A percentile compares a stretch with the other conserved stretches of the same genome.
These are phyloP conservation scores for Amanita muscaria DNA, from an alignment of 768 basidiomycete genomes.

Conservation along the genomic window DNA sequence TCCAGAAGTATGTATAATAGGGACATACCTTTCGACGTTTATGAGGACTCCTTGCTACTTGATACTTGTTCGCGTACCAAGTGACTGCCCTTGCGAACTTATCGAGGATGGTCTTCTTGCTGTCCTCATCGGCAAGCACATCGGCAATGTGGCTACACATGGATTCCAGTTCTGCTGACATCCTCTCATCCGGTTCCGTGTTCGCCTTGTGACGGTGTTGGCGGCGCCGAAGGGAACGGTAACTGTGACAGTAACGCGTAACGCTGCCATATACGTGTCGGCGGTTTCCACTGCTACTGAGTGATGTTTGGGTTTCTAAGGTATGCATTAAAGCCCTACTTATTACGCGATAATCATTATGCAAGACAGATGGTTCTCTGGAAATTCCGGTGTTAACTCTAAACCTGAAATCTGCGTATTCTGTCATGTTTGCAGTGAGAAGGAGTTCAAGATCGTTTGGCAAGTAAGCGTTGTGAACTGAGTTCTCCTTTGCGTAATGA, in stretches of 20 bases:
- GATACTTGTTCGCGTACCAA: constrained; percentile 43
- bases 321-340: background rate
- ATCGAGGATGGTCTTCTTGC: constrained; percentile 21
- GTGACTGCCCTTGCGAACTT: constrained; percentile 47
- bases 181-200: background rate
- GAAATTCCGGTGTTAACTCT: background rate
- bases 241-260: background rate
- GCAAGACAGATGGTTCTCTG: background rate
- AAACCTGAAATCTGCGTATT: constrained; percentile 27
- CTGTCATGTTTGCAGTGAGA: constrained; percentile 32
- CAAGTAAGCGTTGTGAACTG: constrained; percentile 28
- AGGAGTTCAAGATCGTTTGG: constrained; percentile 40
- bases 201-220: background rate
- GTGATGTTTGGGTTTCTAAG: background rate
- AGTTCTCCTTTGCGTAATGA: background rate
- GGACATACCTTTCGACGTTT: constrained; percentile 59
- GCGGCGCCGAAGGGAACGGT: background rate
- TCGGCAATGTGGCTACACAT: constrained; percentile 3
- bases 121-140: background rate
- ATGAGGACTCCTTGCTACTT: constrained; percentile 37
- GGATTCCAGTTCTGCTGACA: background rate
- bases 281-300: too few relatives aligned
- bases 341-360: background rate
- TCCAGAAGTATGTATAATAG: background rate
- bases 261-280: too few relatives aligned